Evolutionary conservation across 805 yeast species (phyloP).

Genomic region (Wickerhamiella hasegawae): DNA sequence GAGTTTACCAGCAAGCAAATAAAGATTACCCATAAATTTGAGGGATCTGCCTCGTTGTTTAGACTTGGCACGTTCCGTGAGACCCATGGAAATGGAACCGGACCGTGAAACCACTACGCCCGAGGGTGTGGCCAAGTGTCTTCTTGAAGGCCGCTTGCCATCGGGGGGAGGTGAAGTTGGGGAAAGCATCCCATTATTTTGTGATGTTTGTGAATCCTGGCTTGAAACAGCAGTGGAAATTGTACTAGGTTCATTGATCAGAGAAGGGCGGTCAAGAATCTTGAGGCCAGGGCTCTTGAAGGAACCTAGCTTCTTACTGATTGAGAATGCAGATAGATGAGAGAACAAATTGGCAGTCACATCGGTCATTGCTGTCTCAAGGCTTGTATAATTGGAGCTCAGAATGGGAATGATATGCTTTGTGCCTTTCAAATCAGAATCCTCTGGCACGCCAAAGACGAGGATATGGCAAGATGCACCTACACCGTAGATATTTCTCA

Average conservation of each 20-base stretch:
- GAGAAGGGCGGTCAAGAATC: constrained; percentile 13
- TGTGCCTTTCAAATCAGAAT: constrained; percentile 1
- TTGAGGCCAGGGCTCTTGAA: constrained; percentile 55
- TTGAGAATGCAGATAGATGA: constrained; percentile 46
- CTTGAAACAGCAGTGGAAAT: background rate
- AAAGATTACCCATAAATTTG: constrained; percentile 63
- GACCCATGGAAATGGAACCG: constrained; percentile 21
- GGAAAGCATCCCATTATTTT: too few species aligned
- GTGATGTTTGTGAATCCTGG: too few species aligned
- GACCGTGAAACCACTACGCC: constrained; percentile 12
- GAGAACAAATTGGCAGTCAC: constrained; percentile 46
- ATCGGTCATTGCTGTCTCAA: constrained; percentile 61
- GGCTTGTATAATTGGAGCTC: constrained; percentile 21
- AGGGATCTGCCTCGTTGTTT: constrained; percentile 55
- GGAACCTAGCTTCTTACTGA: constrained; percentile 63
- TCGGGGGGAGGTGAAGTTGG: background rate
- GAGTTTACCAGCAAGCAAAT: constrained; percentile 64
- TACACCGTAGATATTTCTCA: constrained; percentile 2
- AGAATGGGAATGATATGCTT: constrained; percentile 14
- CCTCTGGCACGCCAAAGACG: constrained; percentile 29
- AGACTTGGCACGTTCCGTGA: constrained; percentile 25
- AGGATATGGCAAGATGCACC: constrained; percentile 20
- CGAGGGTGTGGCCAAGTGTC: constrained; percentile 3
- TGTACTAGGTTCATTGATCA: background rate
- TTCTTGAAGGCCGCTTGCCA: background rate